Base-by-base conservation (phyloP, 2,329 filamentous ascomycete genomes). In the Phialophora expanda region DNA sequence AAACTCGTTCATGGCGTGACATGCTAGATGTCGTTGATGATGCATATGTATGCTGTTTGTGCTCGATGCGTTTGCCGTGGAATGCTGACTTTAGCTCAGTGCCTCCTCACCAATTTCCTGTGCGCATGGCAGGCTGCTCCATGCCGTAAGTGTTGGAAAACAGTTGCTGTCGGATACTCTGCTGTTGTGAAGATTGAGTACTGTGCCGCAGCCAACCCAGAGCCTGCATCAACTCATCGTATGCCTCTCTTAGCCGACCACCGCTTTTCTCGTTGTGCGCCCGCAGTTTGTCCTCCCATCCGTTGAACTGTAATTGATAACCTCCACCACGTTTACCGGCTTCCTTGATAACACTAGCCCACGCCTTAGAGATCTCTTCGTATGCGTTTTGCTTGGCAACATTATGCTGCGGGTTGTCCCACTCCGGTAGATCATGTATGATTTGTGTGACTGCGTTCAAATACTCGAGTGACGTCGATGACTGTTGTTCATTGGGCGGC, bases 351-450 rank as follows among this genome's bases (percentile, higher is more conserved):
- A 97, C 94, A 71, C 96, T 78, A 17, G 92, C 89, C 95, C 95
- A 99, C 1, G 95, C 95, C 74, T 90, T 92, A 28, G 92, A 90
- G 69, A 99, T 93, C 76, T 98, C 95, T 74, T 99, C 94, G 75
- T 99, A 99, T 6, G 94, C 93, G 69, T 92, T 92, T 71, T 97
- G 90, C 78, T 97, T 97, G 81, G 96, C 92, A 73, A 97, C 86
- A 71, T 93, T 93, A 80, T 97, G 90, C 69, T 92, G 88, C 66
- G 90, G 90, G 53, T 89, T 92, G 72, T 95, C 91, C 93, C 93
- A 99, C 74, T 96, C 87, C 2, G 95, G 95, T 51, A 99, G 84
- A 46, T 89, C 85, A 77, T 99, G 93, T 64, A 98, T 90, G 64
- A 98, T 87, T 70, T 94, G 89, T 34, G 95, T 99, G 66, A 91